Base-by-base conservation (phyloP, 148 eudicot genomes). In the Rhododendron simsii region DNA sequence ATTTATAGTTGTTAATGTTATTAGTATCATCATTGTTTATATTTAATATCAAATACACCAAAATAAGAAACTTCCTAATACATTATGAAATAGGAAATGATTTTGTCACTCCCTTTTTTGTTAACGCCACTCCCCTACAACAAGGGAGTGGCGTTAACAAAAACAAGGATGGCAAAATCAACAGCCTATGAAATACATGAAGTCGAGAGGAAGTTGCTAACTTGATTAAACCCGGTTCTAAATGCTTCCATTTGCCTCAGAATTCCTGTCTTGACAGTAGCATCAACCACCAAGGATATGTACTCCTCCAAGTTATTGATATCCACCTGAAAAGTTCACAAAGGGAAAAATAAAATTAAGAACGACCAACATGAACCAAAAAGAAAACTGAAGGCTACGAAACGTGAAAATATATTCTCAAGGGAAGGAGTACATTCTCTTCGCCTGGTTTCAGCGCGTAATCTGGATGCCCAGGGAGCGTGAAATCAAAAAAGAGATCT, bases 401-500 rank as follows among this genome's bases (percentile, higher is more conserved):
- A 65, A 81, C 3, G 75, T 3, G 63, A 55, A 13, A 61, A 78
- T 1, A 51, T 28, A 30, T 30, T 7, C 11, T 26, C 15, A 47
- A 59, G 44, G 55, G 69, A n/a, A 26, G 15, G 48, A 85, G 20
- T 91, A 98, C 99, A 91, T 91, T 95, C 30, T 92, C 93, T 47
- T 91, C 90, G 85, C 92, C 94, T 50, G 94, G 87, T 90, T 92
- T 95, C 87, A 98, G 75, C 53, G 91, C 86, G 41, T 94, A 95
- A 86, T 98, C 96, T 41, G 96, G 98, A 92, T 93, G 92, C 44
- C 99, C 99, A 83, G 99, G 98, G 63, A 98, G 91, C 35, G 99
- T 94, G 89, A 98, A 94, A 92, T 98, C 98, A 87, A 98, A 92
- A 93, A 94, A 94, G 41, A 98, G 94, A 90, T 98, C 99, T 88